Conservation (phyloP, 345 rosid species). For the Mangifera indica region DNA sequence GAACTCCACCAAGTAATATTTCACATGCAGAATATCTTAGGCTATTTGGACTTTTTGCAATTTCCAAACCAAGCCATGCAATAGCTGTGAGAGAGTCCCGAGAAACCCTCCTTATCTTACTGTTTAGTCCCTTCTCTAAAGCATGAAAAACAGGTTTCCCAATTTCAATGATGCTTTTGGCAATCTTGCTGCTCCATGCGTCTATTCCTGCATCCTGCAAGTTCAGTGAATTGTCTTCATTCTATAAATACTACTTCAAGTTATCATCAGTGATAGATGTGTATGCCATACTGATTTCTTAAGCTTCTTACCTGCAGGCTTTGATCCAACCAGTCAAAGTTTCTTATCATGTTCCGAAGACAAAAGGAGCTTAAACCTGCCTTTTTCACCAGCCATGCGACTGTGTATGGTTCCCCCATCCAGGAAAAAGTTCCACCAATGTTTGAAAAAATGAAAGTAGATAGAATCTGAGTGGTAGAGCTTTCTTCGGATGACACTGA, state of each 20-base stretch:
- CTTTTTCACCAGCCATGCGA: conserved; percentile 83
- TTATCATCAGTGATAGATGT: background rate
- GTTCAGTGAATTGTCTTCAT: conserved; percentile 3
- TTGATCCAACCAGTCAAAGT: conserved; percentile 73
- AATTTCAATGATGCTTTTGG: conserved; percentile 46
- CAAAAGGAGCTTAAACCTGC: conserved; percentile 61
- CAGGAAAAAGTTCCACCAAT: conserved; percentile 88
- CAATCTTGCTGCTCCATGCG: conserved; percentile 68
- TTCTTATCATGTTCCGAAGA: conserved; percentile 74
- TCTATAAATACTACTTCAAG: background rate
- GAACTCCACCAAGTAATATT: conserved; percentile 58
- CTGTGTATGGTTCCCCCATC: conserved; percentile 83
- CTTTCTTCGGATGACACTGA: conserved; percentile 46
- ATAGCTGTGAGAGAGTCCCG: conserved; percentile 56
- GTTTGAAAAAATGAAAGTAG: conserved; percentile 68
- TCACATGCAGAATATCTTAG: conserved; percentile 62
- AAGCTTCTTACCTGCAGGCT: conserved; percentile 53
- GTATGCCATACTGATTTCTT: background rate
- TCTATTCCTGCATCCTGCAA: conserved; percentile 70
- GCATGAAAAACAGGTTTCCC: conserved; percentile 58
- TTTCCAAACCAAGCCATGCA: conserved; percentile 84
- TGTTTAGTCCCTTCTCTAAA: conserved; percentile 58
- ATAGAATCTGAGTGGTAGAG: conserved; percentile 44
- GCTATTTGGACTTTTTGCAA: conserved; percentile 51
- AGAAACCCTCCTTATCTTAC: conserved; percentile 57